Evolutionary conservation across 306 rosid genomes (phyloP), one percentile per base, ranked within the genome.

Genomic region (Prosopis cineraria): DNA sequence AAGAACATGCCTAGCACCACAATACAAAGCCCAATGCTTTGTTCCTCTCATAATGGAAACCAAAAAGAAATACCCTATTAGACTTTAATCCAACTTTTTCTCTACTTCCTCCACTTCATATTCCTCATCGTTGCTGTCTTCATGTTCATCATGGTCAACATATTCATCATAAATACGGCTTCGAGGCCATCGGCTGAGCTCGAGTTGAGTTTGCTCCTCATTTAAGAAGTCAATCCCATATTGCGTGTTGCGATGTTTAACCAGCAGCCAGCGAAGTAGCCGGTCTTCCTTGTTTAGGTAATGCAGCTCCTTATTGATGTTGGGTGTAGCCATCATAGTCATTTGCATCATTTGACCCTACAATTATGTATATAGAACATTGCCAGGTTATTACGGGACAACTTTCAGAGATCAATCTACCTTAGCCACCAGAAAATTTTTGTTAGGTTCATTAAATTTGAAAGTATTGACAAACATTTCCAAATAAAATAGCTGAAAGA

Each of bases 201-300:
- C 92, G 30, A 4, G 17, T 78, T 68, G 76, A 20, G 62, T 64
- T 11, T 87, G 88, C 47, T 84, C 91, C 74, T 85, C 90, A 14
- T 39, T 75, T 25, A 68, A 36, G 77, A 79, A 76, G 12, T 91
- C 95, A 65, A 81, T 27, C 30, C 93, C 92, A 59, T 68, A 87
- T 56, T 78, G 80, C 13, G 74, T 34, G 56, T 81, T 68, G 16
- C 94, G 91, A 45, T 91, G 94, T 84, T 89, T 94, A 76, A 90
- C 94, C 62, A 91, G 80, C 83, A 94, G 93, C 97, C 97, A 90
- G 27, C 96, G 97, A 74, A 92, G 80, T 39, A 92, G 79, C 7
- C 92, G 82, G 72, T 95, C 98, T 84, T 95, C 98, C 88, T 92
- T 92, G 90, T 91, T 92, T 74, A 95, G 84, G 90, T 95, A 95